Evolutionary conservation across 257 asterid genomes (phyloP).

Genomic region (Solanum piurae): DNA sequence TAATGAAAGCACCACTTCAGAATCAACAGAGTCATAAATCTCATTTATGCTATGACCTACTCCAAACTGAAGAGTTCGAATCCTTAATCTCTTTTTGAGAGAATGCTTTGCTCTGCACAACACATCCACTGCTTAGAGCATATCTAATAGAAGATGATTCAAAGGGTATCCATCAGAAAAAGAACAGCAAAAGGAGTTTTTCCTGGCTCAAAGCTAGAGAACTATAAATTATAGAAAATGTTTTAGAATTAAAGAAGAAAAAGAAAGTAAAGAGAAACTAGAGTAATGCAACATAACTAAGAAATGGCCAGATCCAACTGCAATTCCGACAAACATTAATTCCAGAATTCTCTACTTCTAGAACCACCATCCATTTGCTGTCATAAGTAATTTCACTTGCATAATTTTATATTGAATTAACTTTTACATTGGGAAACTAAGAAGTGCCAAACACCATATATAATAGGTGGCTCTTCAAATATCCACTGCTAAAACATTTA

Average conservation of each 20-base stretch:
- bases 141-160: background rate
- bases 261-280: background rate
- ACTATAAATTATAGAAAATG: background rate
- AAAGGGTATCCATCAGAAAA: background rate
- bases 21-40: slow-evolving; percentile 80
- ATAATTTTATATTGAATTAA: background rate
- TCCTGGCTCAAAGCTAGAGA: background rate
- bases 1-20: slow-evolving; percentile 84
- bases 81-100: slow-evolving; percentile 84
- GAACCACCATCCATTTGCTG: background rate
- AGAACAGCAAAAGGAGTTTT: background rate
- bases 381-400: background rate
- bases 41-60: slow-evolving; percentile 71
- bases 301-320: background rate
- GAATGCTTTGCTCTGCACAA: slow-evolving; percentile 61
- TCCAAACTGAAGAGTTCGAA: slow-evolving; percentile 70
- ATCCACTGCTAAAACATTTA: background rate
- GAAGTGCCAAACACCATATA: background rate
- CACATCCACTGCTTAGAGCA: background rate
- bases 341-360: background rate
- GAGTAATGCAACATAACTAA: background rate
- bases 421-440: background rate
- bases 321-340: background rate
- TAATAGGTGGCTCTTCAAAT: background rate
- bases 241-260: background rate